Percentiles rank a stretch among this genome's conserved stretches.
Evolutionary conservation across 371 early-diverging fungal species (phyloP).

Genomic region (Apophysomyces variabilis): DNA sequence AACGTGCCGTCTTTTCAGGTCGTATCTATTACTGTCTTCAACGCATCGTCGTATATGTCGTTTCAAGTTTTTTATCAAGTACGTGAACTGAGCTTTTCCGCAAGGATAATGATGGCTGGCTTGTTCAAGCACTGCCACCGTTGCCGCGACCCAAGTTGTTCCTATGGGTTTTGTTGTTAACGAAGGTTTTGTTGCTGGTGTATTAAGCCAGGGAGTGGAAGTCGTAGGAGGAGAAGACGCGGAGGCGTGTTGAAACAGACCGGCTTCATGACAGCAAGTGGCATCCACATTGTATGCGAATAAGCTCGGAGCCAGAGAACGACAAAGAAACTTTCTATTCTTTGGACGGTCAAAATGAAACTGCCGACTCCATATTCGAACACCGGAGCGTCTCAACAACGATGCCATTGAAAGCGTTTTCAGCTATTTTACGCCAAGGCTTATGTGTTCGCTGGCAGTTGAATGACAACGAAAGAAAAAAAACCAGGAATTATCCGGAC

Average conservation of each 20-base stretch:
- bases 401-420: constrained; percentile 9
- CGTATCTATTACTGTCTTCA: background rate
- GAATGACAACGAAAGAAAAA: constrained; percentile 6
- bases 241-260: constrained; percentile 9
- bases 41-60: background rate
- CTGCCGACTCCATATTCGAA: constrained; percentile 3
- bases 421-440: background rate
- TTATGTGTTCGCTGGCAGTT: constrained; percentile 1
- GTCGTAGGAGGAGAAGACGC: background rate
- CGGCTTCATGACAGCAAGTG: constrained; percentile 22
- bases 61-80: background rate
- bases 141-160: background rate
- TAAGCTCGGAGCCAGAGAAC: constrained; percentile 23
- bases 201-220: background rate
- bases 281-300: constrained; percentile 23
- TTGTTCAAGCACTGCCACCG: background rate
- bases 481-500: background rate
- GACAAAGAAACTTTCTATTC: constrained; percentile 16
- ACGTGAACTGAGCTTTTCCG: background rate
- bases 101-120: background rate
- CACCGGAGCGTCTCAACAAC: constrained; percentile 3
- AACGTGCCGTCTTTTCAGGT: background rate
- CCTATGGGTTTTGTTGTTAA: background rate
- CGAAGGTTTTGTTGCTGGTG: background rate
- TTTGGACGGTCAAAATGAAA: constrained; percentile 3